Percentiles rank a stretch among this genome's conserved stretches.
These are phyloP conservation scores for Leccinum obscurum DNA, from an alignment of 768 basidiomycete species.

Conservation along the genomic window DNA sequence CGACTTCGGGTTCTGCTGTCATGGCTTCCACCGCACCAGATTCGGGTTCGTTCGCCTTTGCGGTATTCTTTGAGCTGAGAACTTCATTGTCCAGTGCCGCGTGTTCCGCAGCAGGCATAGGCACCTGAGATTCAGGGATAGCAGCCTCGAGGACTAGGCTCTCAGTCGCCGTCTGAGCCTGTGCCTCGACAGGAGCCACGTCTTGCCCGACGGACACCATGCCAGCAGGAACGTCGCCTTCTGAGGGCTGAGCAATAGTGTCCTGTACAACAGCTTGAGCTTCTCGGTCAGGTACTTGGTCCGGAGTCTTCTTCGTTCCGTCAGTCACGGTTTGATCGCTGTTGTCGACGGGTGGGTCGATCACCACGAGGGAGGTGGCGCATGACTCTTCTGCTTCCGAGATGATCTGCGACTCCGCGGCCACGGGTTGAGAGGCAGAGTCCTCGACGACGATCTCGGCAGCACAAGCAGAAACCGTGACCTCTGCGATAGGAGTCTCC, in stretches of 20 bases:
- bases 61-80: neutral
- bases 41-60: neutral
- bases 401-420: conserved; percentile 8
- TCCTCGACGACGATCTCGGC: neutral
- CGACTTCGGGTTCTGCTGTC: neutral
- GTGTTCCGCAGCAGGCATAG: conserved; percentile 2
- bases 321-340: neutral
- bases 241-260: neutral
- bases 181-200: conserved; percentile 1
- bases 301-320: conserved; percentile 8
- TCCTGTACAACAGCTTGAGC: conserved; percentile 1
- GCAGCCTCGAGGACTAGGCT: neutral
- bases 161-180: conserved; percentile 4
- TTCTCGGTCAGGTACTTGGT: conserved; percentile 6
- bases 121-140: neutral
- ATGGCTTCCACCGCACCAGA: neutral
- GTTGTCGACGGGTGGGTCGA: neutral
- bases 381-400: neutral
- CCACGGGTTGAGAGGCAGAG: neutral
- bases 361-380: neutral
- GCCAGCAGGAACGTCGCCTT: neutral
- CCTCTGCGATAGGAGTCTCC: conserved; percentile 18
- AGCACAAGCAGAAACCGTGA: neutral
- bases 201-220: neutral
- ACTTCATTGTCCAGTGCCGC: conserved; percentile 9